Evolutionary conservation across 192 early-diverging fungal genomes (phyloP), one percentile per base, ranked within the genome.

Genomic region (Entomortierella lignicola): DNA sequence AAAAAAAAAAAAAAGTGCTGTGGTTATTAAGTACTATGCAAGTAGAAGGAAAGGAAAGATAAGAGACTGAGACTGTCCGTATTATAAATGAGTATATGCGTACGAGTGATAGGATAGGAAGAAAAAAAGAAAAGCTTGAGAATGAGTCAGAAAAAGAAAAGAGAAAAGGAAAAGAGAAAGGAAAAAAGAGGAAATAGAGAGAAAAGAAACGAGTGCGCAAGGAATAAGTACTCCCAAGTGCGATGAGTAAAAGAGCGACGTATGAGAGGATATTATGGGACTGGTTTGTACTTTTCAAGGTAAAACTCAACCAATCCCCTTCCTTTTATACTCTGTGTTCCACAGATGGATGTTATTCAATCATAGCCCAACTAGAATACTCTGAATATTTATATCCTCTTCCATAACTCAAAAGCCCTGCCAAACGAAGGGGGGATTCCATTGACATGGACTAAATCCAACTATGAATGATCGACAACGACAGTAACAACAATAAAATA

Each of bases 161-260:
- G 53, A 20, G 64, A 17, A 48, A 51, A 44, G 3, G 29, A 52
- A 51, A 63, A 18, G 26, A 63, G 18, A 31, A 47, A 63, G 47
- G 29, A 29, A 17, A 51, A 32, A 20, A 31, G 20, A 26, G 15
- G 20, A 15, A 47, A 63, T 3, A 18, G 44, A 15, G 29, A 48
- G 23, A 2, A 34, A 63, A 62, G 47, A 25, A 26, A 51, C 5
- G 51, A 39, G 12, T 12, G 23, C 5, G 47, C n/a, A 62, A 10
- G 10, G 8, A 62, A 51, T 6, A 48, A 29, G 5, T 21, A 44
- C 8, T n/a, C n/a, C n/a, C n/a, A n/a, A n/a, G n/a, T n/a, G n/a
- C n/a, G 37, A 57, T n/a, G 20, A 58, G 5, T 47, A 44, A 61
- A 61, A 47, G 23, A 61, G 18, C 44, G 27, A 44, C n/a, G 4